Base-by-base conservation (phyloP, 139 green algal species). In the Trebouxia sp. region DNA sequence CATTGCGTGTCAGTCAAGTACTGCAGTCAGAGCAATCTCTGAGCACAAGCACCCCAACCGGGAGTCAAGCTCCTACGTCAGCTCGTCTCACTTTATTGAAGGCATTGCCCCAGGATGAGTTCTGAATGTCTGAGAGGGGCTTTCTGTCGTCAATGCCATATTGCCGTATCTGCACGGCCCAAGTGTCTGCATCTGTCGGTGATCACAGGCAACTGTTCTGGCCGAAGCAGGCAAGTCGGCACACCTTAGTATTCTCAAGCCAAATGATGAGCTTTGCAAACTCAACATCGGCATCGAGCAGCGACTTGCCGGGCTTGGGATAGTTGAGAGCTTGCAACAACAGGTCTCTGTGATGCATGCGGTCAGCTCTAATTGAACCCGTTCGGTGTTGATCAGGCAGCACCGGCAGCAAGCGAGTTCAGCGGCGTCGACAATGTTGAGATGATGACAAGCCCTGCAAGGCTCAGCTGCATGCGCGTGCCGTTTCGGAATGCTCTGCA, bases 1-100 rank as follows among this genome's bases (percentile, higher is more conserved):
- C 89, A 91, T 43, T 89, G 79, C 17, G 93, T 48, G 41, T 90
- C 89, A 2, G 45, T 20, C 47, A 92, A 30, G 66, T 93, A 92
- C 72, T 83, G 66, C 66, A 65, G 8, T 5, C 26, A 58, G 50
- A 17, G n/a, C n/a, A n/a, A 58, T 6, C 50, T 12, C 14, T 26
- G 48, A 56, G 14, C 5, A 58, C 3, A 28, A 17, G 22, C 20
- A 28, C 50, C 22, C 20, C 50, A 17, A 58, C 20, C 22, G 50
- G 50, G 20, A 58, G 50, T 17, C 35, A n/a, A 53, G 15, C 24
- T 26, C 17, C 9, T 8, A 10, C 39, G 50, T 37, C 39, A 56
- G 24, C 6, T 26, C 39, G 26, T 20, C 41, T 53, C 6, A 77
- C 69, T 41, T 77, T n/a, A 39, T 55, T 39, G n/a, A 77, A 77